Base-by-base conservation (phyloP, 2,329 filamentous ascomycete species). In the Fusarium lyarnte region DNA sequence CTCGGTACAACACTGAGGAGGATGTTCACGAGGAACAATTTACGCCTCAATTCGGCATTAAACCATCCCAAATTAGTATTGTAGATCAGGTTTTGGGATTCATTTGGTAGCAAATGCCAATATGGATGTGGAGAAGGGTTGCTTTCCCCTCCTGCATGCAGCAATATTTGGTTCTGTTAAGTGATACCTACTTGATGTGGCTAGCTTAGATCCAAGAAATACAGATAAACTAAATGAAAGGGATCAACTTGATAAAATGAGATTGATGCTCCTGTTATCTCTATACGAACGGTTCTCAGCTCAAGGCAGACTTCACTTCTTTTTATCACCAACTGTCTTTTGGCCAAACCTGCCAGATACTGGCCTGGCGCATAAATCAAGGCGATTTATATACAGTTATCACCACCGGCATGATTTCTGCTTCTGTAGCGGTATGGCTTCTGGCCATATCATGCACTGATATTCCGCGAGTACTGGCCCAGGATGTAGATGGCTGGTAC, bases 201-300 rank as follows among this genome's bases (percentile, higher is more conserved):
- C 57, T 53, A 59, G 57, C 5, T 10, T 11, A 6, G 16, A 8
- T 4, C 3, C 13, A 8, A 13, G 13, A 13, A 19, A 17, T 13
- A 27, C 6, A 21, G 2, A 21, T 12, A 10, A 13, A 12, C 5
- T 5, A 19, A 46, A 27, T 5, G 8, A 0, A 47, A 5, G 9
- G 5, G 2, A 38, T 8, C 7, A n/a, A 0, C 3, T n/a, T 9
- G 1, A 27, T 12, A 3, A 38, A 8, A 16, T 5, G 6, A 0
- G 4, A 25, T 2, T n/a, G 3, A 7, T 10, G 5, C 11, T 19
- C 11, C 16, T 4, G 8, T 14, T 9, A 3, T 10, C 3, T 3
- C 5, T 6, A 17, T 27, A 17, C 12, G 25, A 52, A 21, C 13
- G 1, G 19, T n/a, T 21, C 6, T 8, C 14, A 0, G 6, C 21